phyloP scores from a whole-genome alignment of 352 stramenopile genomes.

The Peronospora belbahrii region DNA sequence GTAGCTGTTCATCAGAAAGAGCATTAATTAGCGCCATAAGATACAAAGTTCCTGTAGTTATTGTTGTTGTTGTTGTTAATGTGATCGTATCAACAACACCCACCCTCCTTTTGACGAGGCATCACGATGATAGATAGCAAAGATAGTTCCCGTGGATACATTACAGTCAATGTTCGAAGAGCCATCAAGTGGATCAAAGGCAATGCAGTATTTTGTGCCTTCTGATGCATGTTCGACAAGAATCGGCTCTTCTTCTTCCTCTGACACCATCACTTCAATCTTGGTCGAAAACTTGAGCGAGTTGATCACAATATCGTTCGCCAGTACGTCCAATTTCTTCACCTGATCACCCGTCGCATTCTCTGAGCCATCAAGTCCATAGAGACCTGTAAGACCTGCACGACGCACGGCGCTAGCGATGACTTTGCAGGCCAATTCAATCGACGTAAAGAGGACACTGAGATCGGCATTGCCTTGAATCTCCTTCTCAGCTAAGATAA shows the following conservation, averaged over 20 bases:
- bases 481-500: slow-evolving; percentile 90
- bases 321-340: slow-evolving; percentile 98
- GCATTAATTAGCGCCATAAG: too few relatives aligned
- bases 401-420: slow-evolving; percentile 95
- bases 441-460: slow-evolving; percentile 93
- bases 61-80: too few relatives aligned
- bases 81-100: too few relatives aligned
- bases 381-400: slow-evolving; percentile 86
- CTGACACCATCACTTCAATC: slow-evolving; percentile 95
- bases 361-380: slow-evolving; percentile 94
- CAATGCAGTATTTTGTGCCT: slow-evolving; percentile 92
- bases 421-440: slow-evolving; percentile 95
- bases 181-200: slow-evolving; percentile 97
- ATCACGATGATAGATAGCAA: slow-evolving; percentile 93
- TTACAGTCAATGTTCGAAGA: slow-evolving; percentile 99
- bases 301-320: slow-evolving; percentile 99
- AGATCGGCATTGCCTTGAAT: slow-evolving; percentile 91
- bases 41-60: too few relatives aligned
- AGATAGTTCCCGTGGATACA: slow-evolving; percentile 98
- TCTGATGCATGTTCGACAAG: slow-evolving; percentile 69
- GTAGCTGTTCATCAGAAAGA: too few relatives aligned
- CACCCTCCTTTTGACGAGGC: slow-evolving; percentile 36
- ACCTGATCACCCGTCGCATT: slow-evolving; percentile 97
- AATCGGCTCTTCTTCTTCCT: slow-evolving; percentile 97
- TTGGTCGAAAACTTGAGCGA: slow-evolving; percentile 94